Conservation (phyloP, 2,329 filamentous ascomycete genomes). For the Pseudogymnoascus verrucosus region DNA sequence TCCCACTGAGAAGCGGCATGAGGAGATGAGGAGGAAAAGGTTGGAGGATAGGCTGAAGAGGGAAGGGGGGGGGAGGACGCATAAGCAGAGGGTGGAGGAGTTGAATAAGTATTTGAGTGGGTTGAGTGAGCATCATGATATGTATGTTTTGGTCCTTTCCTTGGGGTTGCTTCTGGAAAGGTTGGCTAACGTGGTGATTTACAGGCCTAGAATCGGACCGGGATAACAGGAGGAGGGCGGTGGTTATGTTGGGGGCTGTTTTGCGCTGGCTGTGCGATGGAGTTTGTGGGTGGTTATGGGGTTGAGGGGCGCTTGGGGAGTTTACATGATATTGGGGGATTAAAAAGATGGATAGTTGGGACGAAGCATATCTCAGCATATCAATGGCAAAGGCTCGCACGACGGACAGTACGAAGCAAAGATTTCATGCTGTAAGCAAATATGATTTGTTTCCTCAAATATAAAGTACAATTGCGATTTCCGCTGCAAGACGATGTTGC, state of each 20-base stretch:
- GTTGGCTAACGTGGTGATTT: background rate
- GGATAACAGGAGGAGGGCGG: slow-evolving; percentile 34
- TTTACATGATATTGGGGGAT: background rate
- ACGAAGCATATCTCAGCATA: background rate
- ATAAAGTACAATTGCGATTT: background rate
- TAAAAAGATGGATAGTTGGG: background rate
- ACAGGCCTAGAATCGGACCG: slow-evolving; percentile 45
- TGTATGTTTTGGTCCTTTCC: slow-evolving; percentile 42
- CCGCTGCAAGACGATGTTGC: background rate
- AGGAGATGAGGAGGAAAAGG: slow-evolving; percentile 73
- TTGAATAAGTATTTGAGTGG: slow-evolving; percentile 88
- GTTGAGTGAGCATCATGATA: slow-evolving; percentile 95
- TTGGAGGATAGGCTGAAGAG: slow-evolving; percentile 68
- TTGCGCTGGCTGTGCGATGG: background rate
- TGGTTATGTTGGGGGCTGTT: background rate
- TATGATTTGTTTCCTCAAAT: background rate
- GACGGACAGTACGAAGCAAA: background rate
- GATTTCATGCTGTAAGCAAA: background rate
- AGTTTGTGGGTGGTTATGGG: background rate
- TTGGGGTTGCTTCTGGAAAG: background rate
- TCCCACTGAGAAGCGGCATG: slow-evolving; percentile 71
- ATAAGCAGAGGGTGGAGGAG: slow-evolving; percentile 94
- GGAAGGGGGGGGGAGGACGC: slow-evolving; percentile 68
- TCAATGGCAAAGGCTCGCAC: background rate
- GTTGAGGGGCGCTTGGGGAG: background rate